These are phyloP conservation scores for Phytophthora pinifolia DNA, from an alignment of 352 stramenopile species.

Conservation along the genomic window DNA sequence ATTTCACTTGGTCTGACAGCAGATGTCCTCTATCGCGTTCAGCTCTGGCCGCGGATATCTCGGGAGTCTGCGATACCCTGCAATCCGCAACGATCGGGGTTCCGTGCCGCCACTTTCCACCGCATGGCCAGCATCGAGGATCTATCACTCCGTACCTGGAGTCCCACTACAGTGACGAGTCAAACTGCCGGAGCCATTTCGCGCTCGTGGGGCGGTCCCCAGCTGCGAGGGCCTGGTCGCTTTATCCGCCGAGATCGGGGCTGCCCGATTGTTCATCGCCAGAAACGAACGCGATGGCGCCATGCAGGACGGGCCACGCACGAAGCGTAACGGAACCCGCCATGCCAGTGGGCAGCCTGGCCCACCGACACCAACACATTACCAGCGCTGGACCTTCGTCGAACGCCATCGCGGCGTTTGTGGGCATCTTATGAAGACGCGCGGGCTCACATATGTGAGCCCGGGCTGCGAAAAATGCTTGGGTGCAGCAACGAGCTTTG, in stretches of 20 bases:
- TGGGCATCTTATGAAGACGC: too few species aligned
- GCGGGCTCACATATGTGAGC: too few species aligned
- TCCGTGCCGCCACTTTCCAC: neutral
- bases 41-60: constrained; percentile 3
- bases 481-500: too few species aligned
- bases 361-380: neutral
- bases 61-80: constrained; percentile 21
- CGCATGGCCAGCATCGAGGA: too few species aligned
- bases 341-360: too few species aligned
- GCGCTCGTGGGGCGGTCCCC: constrained; percentile 1
- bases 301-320: constrained; percentile 7
- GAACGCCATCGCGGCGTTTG: neutral
- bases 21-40: neutral
- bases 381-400: neutral
- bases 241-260: constrained; percentile 1
- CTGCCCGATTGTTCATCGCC: neutral
- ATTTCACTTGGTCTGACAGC: neutral
- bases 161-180: too few species aligned
- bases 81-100: constrained; percentile 12
- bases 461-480: too few species aligned
- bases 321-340: too few species aligned
- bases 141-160: too few species aligned
- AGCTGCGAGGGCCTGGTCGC: constrained; percentile 1
- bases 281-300: constrained; percentile 17
- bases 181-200: too few species aligned